Conservation (phyloP, 495 filamentous ascomycete genomes). For the Glutinoglossum americanum region DNA sequence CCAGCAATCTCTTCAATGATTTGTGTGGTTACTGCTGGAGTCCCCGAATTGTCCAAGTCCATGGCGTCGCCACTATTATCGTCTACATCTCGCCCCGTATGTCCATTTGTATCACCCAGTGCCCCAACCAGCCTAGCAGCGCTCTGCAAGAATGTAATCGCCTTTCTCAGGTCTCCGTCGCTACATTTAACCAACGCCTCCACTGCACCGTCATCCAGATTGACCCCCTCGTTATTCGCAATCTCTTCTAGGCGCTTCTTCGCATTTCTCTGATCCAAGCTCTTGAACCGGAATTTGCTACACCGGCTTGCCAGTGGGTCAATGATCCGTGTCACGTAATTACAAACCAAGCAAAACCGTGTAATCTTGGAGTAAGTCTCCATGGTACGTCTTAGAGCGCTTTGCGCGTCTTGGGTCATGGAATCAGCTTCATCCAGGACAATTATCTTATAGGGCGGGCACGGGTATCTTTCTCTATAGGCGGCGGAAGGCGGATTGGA, state of each 20-base stretch:
- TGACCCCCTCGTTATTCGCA: slow-evolving; percentile 20
- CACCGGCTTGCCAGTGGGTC: slow-evolving; percentile 84
- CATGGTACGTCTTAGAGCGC: slow-evolving; percentile 82
- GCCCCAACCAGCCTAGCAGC: slow-evolving; percentile 62
- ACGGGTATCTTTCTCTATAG: slow-evolving; percentile 65
- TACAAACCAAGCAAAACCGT: slow-evolving; percentile 91
- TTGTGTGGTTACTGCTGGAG: slow-evolving; percentile 41
- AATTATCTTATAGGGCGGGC: slow-evolving; percentile 96
- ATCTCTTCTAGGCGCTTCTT: slow-evolving; percentile 8
- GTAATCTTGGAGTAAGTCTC: slow-evolving; percentile 95
- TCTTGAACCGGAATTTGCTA: slow-evolving; percentile 97
- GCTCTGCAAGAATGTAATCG: slow-evolving; percentile 89
- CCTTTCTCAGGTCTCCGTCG: slow-evolving; percentile 86
- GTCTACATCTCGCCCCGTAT: slow-evolving; percentile 34
- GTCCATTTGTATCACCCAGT: slow-evolving; percentile 15
- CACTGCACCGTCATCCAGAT: slow-evolving; percentile 52
- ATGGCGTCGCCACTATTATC: slow-evolving; percentile 29
- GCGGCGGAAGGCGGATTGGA: slow-evolving; percentile 46
- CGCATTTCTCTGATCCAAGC: slow-evolving; percentile 42
- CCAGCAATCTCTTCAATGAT: slow-evolving; percentile 90
- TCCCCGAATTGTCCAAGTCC: slow-evolving; percentile 21
- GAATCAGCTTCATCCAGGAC: slow-evolving; percentile 93
- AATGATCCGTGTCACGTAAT: slow-evolving; percentile 96
- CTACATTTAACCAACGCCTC: slow-evolving; percentile 69
- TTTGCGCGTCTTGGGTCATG: slow-evolving; percentile 98